phyloP scores from a whole-genome alignment of 352 stramenopile genomes.

The Phytophthora pistaciae region DNA sequence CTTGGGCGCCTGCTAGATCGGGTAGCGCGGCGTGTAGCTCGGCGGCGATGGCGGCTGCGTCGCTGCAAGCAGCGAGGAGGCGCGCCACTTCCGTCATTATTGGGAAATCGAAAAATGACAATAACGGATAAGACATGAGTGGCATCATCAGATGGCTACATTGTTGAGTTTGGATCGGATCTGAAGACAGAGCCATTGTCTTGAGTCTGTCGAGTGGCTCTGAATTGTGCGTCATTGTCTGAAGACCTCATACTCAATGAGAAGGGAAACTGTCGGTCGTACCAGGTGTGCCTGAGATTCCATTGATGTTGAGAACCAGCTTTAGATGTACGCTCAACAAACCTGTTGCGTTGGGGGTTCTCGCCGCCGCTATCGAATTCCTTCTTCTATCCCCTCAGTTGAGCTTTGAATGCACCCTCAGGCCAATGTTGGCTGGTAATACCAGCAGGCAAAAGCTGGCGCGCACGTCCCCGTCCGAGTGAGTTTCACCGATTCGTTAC shows the following conservation, averaged over 20 bases:
- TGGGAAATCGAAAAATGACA: conserved; percentile 17
- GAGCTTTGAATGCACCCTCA: too few relatives aligned
- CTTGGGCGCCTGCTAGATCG: conserved; percentile 10
- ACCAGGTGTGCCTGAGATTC: too few relatives aligned
- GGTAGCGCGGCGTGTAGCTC: conserved; percentile 17
- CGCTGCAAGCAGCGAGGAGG: conserved; percentile 21
- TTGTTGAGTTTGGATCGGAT: background rate
- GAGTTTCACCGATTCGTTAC: too few relatives aligned
- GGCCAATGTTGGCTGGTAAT: too few relatives aligned
- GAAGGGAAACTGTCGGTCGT: too few relatives aligned
- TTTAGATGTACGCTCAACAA: too few relatives aligned
- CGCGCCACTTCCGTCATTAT: conserved; percentile 16
- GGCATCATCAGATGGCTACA: conserved; percentile 7
- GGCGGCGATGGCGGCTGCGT: conserved; percentile 18
- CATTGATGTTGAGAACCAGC: too few relatives aligned
- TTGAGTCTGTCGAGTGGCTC: background rate
- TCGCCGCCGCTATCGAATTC: too few relatives aligned
- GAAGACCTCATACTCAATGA: background rate
- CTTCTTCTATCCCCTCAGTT: too few relatives aligned
- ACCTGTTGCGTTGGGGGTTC: too few relatives aligned
- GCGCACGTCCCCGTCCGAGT: too few relatives aligned
- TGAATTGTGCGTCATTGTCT: background rate
- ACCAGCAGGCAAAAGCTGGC: too few relatives aligned
- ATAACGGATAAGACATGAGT: background rate
- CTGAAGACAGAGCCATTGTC: background rate